Conservation (phyloP, 2,329 filamentous ascomycete genomes). For the Microascus cirrosus region DNA sequence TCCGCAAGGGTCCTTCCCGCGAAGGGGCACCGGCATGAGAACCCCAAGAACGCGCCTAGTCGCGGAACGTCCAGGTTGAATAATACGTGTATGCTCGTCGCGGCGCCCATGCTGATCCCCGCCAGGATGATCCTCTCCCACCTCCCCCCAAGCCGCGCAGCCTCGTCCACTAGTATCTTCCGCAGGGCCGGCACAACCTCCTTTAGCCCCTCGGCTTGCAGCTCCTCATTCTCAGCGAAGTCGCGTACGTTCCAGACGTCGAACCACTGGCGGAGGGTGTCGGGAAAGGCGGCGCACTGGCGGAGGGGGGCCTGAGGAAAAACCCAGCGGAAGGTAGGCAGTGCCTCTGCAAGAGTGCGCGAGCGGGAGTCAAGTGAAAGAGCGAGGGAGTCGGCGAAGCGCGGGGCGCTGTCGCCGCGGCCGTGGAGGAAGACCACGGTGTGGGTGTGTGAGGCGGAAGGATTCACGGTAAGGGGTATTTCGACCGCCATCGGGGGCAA, state of each 20-base stretch:
- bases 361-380: constrained; percentile 17
- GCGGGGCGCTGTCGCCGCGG: constrained; percentile 24
- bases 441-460: constrained; percentile 21
- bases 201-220: constrained; percentile 27
- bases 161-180: background rate
- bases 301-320: constrained; percentile 30
- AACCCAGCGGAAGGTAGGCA: constrained; percentile 36
- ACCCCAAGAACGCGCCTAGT: constrained; percentile 23
- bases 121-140: constrained; percentile 28
- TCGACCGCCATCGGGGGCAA: no score
- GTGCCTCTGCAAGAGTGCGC: constrained; percentile 22
- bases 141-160: constrained; percentile 11
- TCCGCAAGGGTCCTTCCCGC: constrained; percentile 15
- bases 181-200: constrained; percentile 4
- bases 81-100: constrained; percentile 24
- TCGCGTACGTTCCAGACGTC: constrained; percentile 32
- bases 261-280: constrained; percentile 32
- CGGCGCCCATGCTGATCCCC: constrained; percentile 34
- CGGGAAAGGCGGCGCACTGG: constrained; percentile 12
- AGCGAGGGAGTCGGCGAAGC: constrained; percentile 18
- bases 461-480: constrained; percentile 8
- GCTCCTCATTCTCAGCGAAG: constrained; percentile 26
- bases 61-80: constrained; percentile 19
- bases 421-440: constrained; percentile 34
- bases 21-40: constrained; percentile 25